Percentiles rank a stretch among this genome's conserved stretches.
Conservation (phyloP, 768 basidiomycete genomes). For the Rhodotorula sphaerocarpa region DNA sequence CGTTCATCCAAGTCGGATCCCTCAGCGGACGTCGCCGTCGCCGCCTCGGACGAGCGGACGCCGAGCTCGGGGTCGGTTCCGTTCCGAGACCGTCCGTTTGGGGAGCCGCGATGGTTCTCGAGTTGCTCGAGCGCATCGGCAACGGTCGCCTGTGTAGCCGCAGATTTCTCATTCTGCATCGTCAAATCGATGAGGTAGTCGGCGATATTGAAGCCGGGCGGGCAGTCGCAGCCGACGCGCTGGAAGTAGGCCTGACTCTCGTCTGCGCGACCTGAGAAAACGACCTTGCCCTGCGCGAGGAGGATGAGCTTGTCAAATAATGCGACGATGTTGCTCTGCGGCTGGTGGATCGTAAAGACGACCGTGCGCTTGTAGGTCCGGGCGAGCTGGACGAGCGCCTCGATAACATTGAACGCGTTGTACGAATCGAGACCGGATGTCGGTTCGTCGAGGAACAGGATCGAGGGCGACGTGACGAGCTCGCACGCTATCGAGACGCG, state of each 20-base stretch:
- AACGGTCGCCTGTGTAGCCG: not conserved
- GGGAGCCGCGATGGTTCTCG: not conserved
- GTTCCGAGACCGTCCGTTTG: conserved; percentile 2
- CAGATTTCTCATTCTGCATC: conserved; percentile 49
- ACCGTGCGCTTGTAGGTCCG: conserved; percentile 86
- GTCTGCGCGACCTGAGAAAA: conserved; percentile 70
- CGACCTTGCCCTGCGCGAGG: conserved; percentile 69
- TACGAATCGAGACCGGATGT: conserved; percentile 91
- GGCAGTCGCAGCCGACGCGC: conserved; percentile 71
- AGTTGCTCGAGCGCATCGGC: conserved; percentile 20
- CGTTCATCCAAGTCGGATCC: conserved; percentile 32
- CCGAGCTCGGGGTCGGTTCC: conserved; percentile 29
- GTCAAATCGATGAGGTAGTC: conserved; percentile 84
- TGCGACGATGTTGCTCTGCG: conserved; percentile 91
- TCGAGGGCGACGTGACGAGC: conserved; percentile 90
- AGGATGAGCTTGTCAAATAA: conserved; percentile 87
- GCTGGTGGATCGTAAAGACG: conserved; percentile 96
- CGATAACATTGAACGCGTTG: conserved; percentile 91
- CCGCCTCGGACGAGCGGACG: not conserved
- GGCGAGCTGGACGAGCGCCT: conserved; percentile 74
- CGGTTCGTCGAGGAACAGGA: conserved; percentile 92
- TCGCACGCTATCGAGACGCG: conserved; percentile 96
- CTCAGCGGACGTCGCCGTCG: not conserved
- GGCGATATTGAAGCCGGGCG: conserved; percentile 90
- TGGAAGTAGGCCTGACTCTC: conserved; percentile 75